Conservation (phyloP, 2,329 filamentous ascomycete genomes). For the Neofusicoccum kwambonambiense region DNA sequence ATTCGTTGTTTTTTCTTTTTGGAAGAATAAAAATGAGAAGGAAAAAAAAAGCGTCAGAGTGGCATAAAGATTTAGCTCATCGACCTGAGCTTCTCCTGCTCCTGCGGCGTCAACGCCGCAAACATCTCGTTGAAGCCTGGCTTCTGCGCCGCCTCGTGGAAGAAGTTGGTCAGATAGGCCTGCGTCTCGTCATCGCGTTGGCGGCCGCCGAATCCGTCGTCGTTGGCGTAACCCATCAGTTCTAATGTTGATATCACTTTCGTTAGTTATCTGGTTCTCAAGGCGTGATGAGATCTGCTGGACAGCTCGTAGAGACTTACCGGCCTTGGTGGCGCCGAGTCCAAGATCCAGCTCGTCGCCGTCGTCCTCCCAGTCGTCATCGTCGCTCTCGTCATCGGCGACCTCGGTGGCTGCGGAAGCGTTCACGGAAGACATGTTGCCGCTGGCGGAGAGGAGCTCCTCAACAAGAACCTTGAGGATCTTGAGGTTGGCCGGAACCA, state of each 20-base stretch:
- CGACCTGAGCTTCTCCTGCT: slow-evolving; percentile 53
- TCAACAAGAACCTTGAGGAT: slow-evolving; percentile 95
- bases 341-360: slow-evolving; percentile 72
- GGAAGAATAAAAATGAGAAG: neutral
- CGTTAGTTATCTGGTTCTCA: neutral
- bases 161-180: slow-evolving; percentile 79
- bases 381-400: slow-evolving; percentile 70
- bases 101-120: slow-evolving; percentile 51
- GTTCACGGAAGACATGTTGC: slow-evolving; percentile 40
- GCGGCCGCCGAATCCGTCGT: slow-evolving; percentile 52
- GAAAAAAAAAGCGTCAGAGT: too few species aligned
- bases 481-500: slow-evolving; percentile 84
- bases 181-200: slow-evolving; percentile 89
- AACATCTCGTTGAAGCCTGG: slow-evolving; percentile 57
- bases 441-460: slow-evolving; percentile 77
- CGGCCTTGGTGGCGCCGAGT: slow-evolving; percentile 45
- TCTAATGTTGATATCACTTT: slow-evolving; percentile 43
- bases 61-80: slow-evolving; percentile 19
- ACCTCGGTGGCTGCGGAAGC: slow-evolving; percentile 60
- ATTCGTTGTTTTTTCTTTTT: neutral
- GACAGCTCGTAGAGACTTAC: neutral
- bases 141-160: slow-evolving; percentile 57
- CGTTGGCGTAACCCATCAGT: slow-evolving; percentile 71
- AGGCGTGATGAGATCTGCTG: too few species aligned
- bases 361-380: slow-evolving; percentile 83